A percentile compares a stretch with the other conserved stretches of the same genome.
Conservation (phyloP, 164 flowering plant genomes). For the Vitis vinifera region ASM3070453v1 NC_081816.1:8216001-8216500, state of each 20-base stretch:
- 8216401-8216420: too few relatives aligned
- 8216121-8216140: conserved; percentile 20
- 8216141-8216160: conserved; percentile 19
- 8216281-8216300: background rate
- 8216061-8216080: background rate
- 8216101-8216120: background rate
- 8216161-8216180: background rate
- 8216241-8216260: background rate
- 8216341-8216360: too few relatives aligned
- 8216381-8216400: too few relatives aligned
- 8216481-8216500: too few relatives aligned
- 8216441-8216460: too few relatives aligned
- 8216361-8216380: too few relatives aligned
- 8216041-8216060: too few relatives aligned
- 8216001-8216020: background rate
- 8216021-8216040: background rate
- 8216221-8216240: background rate
- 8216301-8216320: background rate
- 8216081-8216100: background rate
- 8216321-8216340: too few relatives aligned
- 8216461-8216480: too few relatives aligned
- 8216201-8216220: background rate
- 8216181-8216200: background rate
- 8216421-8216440: too few relatives aligned
- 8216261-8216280: background rate